These are phyloP conservation scores for Epichloe sp. DNA, from an alignment of 2,329 filamentous ascomycete genomes.

Conservation along the genomic window DNA sequence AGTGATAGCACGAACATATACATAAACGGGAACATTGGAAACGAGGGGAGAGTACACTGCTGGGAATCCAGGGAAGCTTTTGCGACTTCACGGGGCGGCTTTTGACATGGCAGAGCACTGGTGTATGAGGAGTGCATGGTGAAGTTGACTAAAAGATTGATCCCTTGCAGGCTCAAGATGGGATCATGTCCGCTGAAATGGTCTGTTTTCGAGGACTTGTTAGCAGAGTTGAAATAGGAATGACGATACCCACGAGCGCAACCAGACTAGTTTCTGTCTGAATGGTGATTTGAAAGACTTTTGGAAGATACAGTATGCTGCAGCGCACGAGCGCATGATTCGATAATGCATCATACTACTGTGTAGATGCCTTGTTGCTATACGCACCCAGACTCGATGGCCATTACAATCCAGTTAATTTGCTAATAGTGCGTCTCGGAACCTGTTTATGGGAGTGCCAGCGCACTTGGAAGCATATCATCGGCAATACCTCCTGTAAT, in stretches of 20 bases:
- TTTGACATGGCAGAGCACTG: background rate
- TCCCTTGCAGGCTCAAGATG: background rate
- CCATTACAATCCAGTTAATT: no score
- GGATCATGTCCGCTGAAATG: background rate
- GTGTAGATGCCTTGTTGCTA: no score
- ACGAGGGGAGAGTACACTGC: background rate
- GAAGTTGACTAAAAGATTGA: background rate
- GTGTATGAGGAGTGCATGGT: background rate
- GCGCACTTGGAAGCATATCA: no score
- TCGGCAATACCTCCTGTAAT: no score
- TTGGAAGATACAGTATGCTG: background rate
- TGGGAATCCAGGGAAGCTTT: background rate
- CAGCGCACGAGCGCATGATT: no score
- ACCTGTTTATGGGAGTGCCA: no score
- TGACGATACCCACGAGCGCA: slow-evolving; percentile 5
- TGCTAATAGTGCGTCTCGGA: no score
- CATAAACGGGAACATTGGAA: background rate
- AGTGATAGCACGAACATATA: background rate
- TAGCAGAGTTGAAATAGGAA: background rate
- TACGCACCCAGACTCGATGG: no score
- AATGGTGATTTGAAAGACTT: background rate
- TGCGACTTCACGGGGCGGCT: background rate
- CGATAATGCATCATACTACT: no score
- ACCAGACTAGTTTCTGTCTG: background rate
- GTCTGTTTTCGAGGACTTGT: background rate